Conservation (phyloP, 805 yeast genomes). For the Nakazawaea anatomiae region DNA sequence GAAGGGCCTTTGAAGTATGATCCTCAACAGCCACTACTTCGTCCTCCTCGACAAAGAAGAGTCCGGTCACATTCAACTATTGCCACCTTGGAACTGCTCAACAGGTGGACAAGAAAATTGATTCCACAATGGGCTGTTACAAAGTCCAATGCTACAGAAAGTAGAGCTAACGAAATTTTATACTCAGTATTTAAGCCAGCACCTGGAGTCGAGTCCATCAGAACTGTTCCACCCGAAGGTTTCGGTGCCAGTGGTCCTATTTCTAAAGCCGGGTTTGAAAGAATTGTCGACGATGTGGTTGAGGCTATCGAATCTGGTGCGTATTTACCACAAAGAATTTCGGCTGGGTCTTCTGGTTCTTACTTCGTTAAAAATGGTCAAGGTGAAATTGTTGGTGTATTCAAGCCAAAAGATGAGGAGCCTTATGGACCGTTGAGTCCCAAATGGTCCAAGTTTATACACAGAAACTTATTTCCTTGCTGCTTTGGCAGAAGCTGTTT, state of each 20-base stretch:
- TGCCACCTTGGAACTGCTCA: constrained; percentile 12
- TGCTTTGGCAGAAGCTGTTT: constrained; percentile 70
- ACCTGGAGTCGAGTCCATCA: constrained; percentile 21
- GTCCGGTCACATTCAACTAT: constrained; percentile 2
- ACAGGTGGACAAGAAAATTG: constrained; percentile 18
- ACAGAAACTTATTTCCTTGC: constrained; percentile 69
- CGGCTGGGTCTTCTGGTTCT: constrained; percentile 67
- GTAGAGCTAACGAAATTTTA: constrained; percentile 36
- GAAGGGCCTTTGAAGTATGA: background rate
- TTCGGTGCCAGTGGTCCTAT: constrained; percentile 21
- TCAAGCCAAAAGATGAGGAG: constrained; percentile 77
- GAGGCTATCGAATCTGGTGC: constrained; percentile 40
- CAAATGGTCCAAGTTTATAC: constrained; percentile 77
- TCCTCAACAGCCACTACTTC: background rate
- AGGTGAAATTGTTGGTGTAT: constrained; percentile 46
- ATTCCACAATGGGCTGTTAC: constrained; percentile 21
- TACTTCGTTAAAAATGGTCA: constrained; percentile 44
- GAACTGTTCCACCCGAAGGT: constrained; percentile 22
- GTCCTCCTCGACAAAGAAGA: background rate
- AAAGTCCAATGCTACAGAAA: constrained; percentile 13
- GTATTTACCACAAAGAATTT: constrained; percentile 42
- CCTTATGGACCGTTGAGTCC: constrained; percentile 77
- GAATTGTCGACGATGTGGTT: constrained; percentile 35
- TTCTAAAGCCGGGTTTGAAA: constrained; percentile 26
- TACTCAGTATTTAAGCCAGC: constrained; percentile 49